Percentiles rank a stretch among this genome's conserved stretches.
Conservation (phyloP, 768 basidiomycete genomes). For the Hygrophoropsis aurantiaca region DNA sequence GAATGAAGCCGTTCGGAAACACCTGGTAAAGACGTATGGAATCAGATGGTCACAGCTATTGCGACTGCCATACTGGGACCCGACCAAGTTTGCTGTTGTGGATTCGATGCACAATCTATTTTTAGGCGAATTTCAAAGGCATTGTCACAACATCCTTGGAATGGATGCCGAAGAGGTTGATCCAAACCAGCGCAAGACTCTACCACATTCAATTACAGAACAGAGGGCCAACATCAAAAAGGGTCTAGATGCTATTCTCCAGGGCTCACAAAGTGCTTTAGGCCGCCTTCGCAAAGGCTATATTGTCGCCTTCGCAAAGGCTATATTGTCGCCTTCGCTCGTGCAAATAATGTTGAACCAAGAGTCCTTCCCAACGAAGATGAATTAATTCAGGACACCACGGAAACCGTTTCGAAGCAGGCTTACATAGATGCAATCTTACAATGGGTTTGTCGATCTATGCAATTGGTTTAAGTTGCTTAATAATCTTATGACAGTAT, state of each 20-base stretch:
- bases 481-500: too few relatives aligned
- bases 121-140: constrained; percentile 26
- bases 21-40: constrained; percentile 7
- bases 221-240: not conserved
- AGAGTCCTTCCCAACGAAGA: too few relatives aligned
- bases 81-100: constrained; percentile 12
- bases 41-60: constrained; percentile 17
- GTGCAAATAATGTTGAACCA: not conserved
- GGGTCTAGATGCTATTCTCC: not conserved
- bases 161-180: constrained; percentile 5
- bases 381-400: too few relatives aligned
- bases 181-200: not conserved
- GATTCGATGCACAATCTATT: constrained; percentile 29
- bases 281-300: not conserved
- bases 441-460: too few relatives aligned
- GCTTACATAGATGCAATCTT: too few relatives aligned
- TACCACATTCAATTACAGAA: not conserved
- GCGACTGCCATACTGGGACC: constrained; percentile 22
- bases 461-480: too few relatives aligned
- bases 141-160: constrained; percentile 21
- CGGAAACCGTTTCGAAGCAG: too few relatives aligned
- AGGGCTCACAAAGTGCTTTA: not conserved
- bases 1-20: not conserved
- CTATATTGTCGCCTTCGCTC: not conserved
- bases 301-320: not conserved